Conservation (phyloP, 2,329 filamentous ascomycete species). For the Monilinia aucupariae region DNA sequence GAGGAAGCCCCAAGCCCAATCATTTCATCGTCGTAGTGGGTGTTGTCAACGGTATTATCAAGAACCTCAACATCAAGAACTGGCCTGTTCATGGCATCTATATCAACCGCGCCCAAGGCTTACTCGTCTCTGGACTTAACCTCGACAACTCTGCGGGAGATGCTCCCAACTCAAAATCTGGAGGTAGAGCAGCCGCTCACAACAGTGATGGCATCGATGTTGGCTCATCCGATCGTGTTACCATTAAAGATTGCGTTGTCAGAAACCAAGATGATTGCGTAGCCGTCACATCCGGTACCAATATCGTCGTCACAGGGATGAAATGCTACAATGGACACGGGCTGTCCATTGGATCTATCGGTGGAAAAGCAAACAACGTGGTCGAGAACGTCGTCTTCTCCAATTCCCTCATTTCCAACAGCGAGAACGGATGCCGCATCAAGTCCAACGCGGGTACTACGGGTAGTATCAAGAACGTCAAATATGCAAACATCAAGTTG, state of each 20-base stretch:
- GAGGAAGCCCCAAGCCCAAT: conserved; percentile 58
- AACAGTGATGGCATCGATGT: conserved; percentile 54
- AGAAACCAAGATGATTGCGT: conserved; percentile 57
- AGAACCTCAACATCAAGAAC: conserved; percentile 47
- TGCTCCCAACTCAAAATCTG: conserved; percentile 31
- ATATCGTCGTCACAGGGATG: conserved; percentile 30
- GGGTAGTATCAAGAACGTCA: conserved; percentile 43
- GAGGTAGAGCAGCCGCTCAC: conserved; percentile 34
- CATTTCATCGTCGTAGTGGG: conserved; percentile 53
- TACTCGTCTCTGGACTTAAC: conserved; percentile 46
- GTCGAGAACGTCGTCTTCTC: conserved; percentile 49
- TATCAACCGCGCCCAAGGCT: conserved; percentile 40
- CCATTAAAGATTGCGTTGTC: conserved; percentile 46
- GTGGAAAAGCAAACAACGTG: conserved; percentile 48
- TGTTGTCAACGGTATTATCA: conserved; percentile 44
- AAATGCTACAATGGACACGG: conserved; percentile 38
- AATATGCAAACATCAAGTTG: conserved; percentile 48
- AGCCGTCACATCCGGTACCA: conserved; percentile 50
- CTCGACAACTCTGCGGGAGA: conserved; percentile 53
- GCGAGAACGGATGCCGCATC: conserved; percentile 45
- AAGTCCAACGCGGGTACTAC: conserved; percentile 37
- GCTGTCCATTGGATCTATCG: conserved; percentile 53
- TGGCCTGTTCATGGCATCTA: conserved; percentile 50
- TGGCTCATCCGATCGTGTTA: conserved; percentile 42
- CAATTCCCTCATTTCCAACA: conserved; percentile 44